Evolutionary conservation across 768 basidiomycete species (phyloP).

Genomic region (Hebeloma cylindrosporum): DNA sequence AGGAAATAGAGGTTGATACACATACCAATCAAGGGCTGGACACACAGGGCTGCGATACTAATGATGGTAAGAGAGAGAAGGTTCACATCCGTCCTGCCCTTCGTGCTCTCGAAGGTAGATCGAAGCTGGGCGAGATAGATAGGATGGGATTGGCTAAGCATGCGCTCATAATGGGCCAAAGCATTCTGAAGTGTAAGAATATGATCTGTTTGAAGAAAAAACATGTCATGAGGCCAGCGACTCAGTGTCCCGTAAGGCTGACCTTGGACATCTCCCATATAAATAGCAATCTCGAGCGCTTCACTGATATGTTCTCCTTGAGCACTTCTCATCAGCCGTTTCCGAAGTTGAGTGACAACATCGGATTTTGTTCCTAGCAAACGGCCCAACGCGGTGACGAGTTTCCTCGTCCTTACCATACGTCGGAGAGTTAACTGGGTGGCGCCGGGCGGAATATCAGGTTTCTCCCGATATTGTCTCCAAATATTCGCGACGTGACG

Average conservation of each 20-base stretch:
- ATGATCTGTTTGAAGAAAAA: conserved; percentile 64
- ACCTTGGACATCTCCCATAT: conserved; percentile 94
- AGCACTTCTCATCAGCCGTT: conserved; percentile 55
- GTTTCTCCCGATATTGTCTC: conserved; percentile 17
- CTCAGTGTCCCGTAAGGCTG: conserved; percentile 10
- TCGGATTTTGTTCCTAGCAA: conserved; percentile 80
- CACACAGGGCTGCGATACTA: conserved; percentile 63
- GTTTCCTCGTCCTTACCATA: conserved; percentile 75
- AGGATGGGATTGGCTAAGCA: conserved; percentile 85
- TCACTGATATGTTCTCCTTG: conserved; percentile 40
- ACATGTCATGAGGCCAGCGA: neutral
- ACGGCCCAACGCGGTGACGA: conserved; percentile 77
- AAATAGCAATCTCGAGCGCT: conserved; percentile 74
- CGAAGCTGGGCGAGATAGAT: conserved; percentile 80
- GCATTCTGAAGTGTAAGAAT: conserved; percentile 85
- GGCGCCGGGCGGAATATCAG: conserved; percentile 27
- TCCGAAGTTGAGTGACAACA: conserved; percentile 76
- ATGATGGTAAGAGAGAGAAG: conserved; percentile 68
- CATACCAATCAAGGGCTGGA: conserved; percentile 61
- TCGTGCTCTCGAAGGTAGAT: conserved; percentile 55
- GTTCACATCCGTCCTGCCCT: conserved; percentile 63
- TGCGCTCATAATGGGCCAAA: conserved; percentile 82
- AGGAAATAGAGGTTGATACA: too few species aligned
- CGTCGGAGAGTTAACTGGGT: conserved; percentile 59
- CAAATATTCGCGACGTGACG: conserved; percentile 30